Conservation (phyloP, 1,139 yeast genomes). For the Nakaseomyces delphensis region DNA sequence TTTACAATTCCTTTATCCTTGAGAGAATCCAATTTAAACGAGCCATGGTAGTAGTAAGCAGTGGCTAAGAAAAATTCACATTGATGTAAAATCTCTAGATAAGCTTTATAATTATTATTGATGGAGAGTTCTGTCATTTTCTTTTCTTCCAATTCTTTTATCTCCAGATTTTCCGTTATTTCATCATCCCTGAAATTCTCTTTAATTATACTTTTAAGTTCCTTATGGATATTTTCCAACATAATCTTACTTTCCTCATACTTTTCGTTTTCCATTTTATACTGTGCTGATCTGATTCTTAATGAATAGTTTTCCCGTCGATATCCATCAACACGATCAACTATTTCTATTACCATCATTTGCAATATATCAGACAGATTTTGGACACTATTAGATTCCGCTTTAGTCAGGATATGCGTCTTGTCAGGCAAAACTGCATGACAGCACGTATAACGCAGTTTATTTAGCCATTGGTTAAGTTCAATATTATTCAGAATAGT, state of each 20-base stretch:
- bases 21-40: constrained; percentile 24
- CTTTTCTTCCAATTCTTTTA: too few species aligned
- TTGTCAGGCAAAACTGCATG: constrained; percentile 61
- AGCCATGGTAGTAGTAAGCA: constrained; percentile 45
- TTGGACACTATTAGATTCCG: constrained; percentile 26
- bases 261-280: constrained; percentile 29
- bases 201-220: constrained; percentile 27
- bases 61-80: constrained; percentile 74
- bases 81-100: constrained; percentile 55
- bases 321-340: constrained; percentile 39
- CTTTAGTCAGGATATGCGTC: constrained; percentile 9
- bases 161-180: background rate
- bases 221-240: constrained; percentile 37
- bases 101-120: constrained; percentile 27
- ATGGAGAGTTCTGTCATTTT: constrained; percentile 6
- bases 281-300: constrained; percentile 50
- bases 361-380: constrained; percentile 62
- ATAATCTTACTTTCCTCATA: constrained; percentile 46
- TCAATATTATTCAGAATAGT: constrained; percentile 32
- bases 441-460: constrained; percentile 71
- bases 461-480: constrained; percentile 51
- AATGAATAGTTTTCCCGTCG: constrained; percentile 42
- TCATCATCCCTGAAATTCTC: constrained; percentile 13
- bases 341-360: constrained; percentile 51
- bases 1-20: constrained; percentile 21